phyloP scores from a whole-genome alignment of 2,329 filamentous ascomycete genomes.

The Talaromyces sp. region DNA sequence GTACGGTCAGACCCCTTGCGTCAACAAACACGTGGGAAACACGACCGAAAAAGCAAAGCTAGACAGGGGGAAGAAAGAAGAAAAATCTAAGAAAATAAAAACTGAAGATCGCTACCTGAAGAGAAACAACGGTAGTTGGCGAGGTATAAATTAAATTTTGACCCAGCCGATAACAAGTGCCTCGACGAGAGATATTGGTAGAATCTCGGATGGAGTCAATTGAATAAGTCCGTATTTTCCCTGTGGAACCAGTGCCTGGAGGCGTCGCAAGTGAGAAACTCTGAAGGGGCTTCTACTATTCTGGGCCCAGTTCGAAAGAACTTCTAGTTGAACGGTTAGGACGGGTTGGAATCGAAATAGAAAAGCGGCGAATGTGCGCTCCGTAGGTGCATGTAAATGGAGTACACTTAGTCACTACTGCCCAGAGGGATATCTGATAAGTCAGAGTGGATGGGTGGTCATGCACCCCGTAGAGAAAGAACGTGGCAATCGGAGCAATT shows the following conservation, averaged over 20 bases:
- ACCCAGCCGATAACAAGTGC: background rate
- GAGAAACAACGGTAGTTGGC: background rate
- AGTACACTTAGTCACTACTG: background rate
- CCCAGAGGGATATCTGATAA: background rate
- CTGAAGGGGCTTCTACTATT: background rate
- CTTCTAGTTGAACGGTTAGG: background rate
- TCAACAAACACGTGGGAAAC: background rate
- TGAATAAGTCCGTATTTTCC: background rate
- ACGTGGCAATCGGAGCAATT: slow-evolving; percentile 11
- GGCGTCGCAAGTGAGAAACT: background rate
- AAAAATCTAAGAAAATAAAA: background rate
- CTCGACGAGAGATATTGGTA: background rate
- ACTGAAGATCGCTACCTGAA: slow-evolving; percentile 1
- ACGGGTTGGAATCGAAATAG: background rate
- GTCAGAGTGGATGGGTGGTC: background rate
- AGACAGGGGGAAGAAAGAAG: background rate
- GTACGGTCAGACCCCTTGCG: background rate
- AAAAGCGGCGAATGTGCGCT: background rate
- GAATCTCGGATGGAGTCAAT: background rate
- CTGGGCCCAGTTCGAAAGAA: background rate
- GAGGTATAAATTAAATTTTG: background rate
- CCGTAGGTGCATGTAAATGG: background rate
- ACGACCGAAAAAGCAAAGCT: background rate
- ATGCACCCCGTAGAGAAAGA: background rate
- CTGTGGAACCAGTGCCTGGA: background rate